Base-by-base conservation (phyloP, 129 eudicot genomes). In the Sambucus nigra region DNA sequence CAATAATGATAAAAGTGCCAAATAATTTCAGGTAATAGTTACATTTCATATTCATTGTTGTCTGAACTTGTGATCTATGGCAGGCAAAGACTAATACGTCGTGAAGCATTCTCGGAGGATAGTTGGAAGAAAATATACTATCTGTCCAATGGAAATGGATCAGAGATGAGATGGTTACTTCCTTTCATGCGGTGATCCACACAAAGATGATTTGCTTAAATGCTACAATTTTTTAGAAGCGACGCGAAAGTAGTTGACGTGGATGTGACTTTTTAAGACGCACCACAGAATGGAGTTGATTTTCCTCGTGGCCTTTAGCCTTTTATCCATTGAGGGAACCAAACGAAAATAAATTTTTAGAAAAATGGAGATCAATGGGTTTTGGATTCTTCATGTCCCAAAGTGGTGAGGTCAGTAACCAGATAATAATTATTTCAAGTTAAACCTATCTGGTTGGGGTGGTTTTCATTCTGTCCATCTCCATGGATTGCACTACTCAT, bases 41-140 rank as follows among this genome's bases (percentile, higher is more conserved):
- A 15, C 42, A 35, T 35, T 15, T 35, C 8, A n/a, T n/a, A n/a
- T n/a, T n/a, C n/a, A n/a, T n/a, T n/a, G n/a, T n/a, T n/a, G 3
- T 39, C 13, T 33, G 21, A 2, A 32, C 15, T 60, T 47, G 9
- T 31, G 21, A 4, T 65, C 32, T 40, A 46, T 64, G 15, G 39
- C 76, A 89, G 99, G 82, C 96, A 92, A 82, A 77, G 94, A 62
- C 73, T 92, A 18, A 76, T 82, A 64, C 63, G 77, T 0, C 76
- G 79, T 23, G 99, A 82, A 32, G 82, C 78, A 28, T 92, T 92
- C 59, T 62, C 94, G 6, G 99, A 92, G 32, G 96, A 82, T 24
- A 80, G 70, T 22, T 92, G 96, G 99, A 92, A 82, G 80, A 91
- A 86, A 55, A 63, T 86, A 31, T 92, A 73, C 70, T 75, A 60